Conservation (phyloP, 2,329 filamentous ascomycete species). For the Fusarium ramigenum region DNA sequence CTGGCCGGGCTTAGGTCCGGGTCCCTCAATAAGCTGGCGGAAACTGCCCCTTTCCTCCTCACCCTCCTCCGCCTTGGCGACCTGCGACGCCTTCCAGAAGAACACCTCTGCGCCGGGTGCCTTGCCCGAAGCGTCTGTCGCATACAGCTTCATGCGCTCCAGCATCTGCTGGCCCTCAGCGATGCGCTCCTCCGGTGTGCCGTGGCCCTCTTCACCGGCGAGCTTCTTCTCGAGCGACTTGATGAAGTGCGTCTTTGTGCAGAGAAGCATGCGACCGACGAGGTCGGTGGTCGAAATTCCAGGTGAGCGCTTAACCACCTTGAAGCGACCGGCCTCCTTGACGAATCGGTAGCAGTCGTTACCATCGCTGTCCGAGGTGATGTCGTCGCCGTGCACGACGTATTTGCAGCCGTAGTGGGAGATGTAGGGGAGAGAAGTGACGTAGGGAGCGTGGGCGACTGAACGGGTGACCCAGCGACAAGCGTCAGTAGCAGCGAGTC, state of each 20-base stretch:
- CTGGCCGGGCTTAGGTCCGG: conserved; percentile 78
- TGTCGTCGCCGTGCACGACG: conserved; percentile 96
- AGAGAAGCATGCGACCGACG: conserved; percentile 97
- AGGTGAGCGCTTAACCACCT: conserved; percentile 94
- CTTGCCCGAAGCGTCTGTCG: conserved; percentile 84
- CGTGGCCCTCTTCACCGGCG: conserved; percentile 76
- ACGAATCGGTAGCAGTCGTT: conserved; percentile 99
- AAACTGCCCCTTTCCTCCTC: conserved; percentile 72
- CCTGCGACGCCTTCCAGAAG: conserved; percentile 75
- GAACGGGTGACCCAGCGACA: conserved; percentile 93
- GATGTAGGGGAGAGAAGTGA: conserved; percentile 93
- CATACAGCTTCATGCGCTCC: conserved; percentile 83
- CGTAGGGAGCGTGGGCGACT: conserved; percentile 88
- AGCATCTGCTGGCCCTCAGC: conserved; percentile 76
- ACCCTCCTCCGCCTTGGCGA: conserved; percentile 55
- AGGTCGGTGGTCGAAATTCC: conserved; percentile 97
- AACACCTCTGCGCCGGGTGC: conserved; percentile 84
- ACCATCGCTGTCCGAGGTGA: conserved; percentile 91
- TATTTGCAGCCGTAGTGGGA: conserved; percentile 94
- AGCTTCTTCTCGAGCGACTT: conserved; percentile 77
- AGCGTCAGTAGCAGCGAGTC: conserved; percentile 88
- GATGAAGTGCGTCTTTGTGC: conserved; percentile 94
- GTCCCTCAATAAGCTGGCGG: conserved; percentile 73
- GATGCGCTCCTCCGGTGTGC: conserved; percentile 72
- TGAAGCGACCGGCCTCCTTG: conserved; percentile 92